Conservation (phyloP, 129 eudicot genomes). For the Cynara cardunculus region DNA sequence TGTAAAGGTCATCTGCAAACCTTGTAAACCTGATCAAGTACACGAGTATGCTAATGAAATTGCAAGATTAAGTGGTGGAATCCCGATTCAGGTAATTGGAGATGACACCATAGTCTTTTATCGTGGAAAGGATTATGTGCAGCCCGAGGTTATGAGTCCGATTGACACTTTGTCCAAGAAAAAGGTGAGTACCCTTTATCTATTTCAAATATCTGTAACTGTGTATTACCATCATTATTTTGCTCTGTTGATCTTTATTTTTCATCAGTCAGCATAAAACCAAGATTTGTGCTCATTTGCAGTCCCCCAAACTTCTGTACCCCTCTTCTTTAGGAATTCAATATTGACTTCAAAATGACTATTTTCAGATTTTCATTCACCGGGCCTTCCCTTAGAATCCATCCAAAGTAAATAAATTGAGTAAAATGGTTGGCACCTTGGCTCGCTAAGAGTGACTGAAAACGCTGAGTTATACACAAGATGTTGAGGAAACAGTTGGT, state of each 20-base stretch:
- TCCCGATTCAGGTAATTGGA: constrained; percentile 76
- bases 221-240: not conserved
- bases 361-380: too few relatives aligned
- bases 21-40: constrained; percentile 91
- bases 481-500: too few relatives aligned
- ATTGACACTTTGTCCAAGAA: constrained; percentile 87
- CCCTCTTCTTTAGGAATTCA: too few relatives aligned
- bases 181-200: constrained; percentile 38
- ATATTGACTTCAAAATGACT: too few relatives aligned
- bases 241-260: not conserved
- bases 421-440: too few relatives aligned
- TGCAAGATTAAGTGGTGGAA: constrained; percentile 92
- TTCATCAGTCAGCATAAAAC: too few relatives aligned
- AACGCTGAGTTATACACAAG: too few relatives aligned
- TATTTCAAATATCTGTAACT: not conserved
- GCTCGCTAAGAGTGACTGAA: too few relatives aligned
- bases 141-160: constrained; percentile 93
- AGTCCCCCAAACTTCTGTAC: too few relatives aligned
- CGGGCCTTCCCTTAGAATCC: too few relatives aligned
- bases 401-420: too few relatives aligned
- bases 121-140: constrained; percentile 87
- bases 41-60: constrained; percentile 78
- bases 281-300: too few relatives aligned
- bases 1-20: constrained; percentile 84
- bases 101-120: constrained; percentile 77